Base-by-base conservation (phyloP, 2,329 filamentous ascomycete genomes). In the Aspergillus intermedius region DNA sequence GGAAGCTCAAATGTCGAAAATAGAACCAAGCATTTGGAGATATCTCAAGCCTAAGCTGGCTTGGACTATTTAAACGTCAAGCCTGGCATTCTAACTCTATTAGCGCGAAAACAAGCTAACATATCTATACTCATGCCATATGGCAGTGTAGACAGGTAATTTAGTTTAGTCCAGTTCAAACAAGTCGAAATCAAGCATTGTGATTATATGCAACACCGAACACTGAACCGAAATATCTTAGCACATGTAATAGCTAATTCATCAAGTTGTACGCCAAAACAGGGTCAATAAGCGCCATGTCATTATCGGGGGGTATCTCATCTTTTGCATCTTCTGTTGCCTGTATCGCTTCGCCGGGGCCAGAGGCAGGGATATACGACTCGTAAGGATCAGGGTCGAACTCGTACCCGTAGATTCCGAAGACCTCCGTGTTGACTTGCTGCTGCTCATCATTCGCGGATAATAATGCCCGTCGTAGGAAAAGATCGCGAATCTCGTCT, bases 401-500 rank as follows among this genome's bases (percentile, higher is more conserved):
- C 34, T 66, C 66, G 10, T 69, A 59, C 9, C 67, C 67, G 46
- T 69, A 69, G 4, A 70, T 65, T 10, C 66, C 67, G 22, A 68
- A 57, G 2, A 65, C 51, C 37, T 63, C 63, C 3, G 55, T 57
- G 1, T 57, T 57, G 6, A 54, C 49, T 7, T 53, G 59, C 9
- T 40, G 37, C 6, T 15, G 37, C 17, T 8, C 15, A 19, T 52
- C 51, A 8, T 60, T 55, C 15, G 67, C 65, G 4, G 62, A 60
- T 23, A 71, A 53, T 42, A 71, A 55, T 3, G 68, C 66, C 21
- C 68, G 65, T 52, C 66, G 66, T 59, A 70, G 65, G 50, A 71
- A 72, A 4, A 72, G 48, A 21, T 64, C 61, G 22, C 70, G 68
- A 13, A 71, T 66, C 41, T 71, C 66, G 28, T 70, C 67, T 46